Conservation (phyloP, 2,329 filamentous ascomycete genomes). For the Phaeosphaeriaceae sp. region DNA sequence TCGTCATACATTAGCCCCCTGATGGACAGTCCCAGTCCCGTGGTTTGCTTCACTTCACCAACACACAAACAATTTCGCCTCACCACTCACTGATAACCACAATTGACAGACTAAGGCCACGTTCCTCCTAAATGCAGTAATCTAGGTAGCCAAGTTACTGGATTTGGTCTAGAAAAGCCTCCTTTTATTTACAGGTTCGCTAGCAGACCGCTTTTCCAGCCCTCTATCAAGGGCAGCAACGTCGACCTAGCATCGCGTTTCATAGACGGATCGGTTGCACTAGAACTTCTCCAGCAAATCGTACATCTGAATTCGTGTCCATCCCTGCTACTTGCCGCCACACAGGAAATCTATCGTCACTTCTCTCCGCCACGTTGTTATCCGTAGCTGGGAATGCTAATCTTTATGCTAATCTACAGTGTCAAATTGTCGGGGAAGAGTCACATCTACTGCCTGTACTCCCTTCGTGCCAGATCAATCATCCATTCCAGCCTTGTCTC, state of each 20-base stretch:
- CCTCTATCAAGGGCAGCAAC: conserved; percentile 17
- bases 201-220: conserved; percentile 39
- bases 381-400: conserved; percentile 26
- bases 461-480: conserved; percentile 25
- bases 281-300: conserved; percentile 23
- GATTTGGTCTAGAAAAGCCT: background rate
- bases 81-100: conserved; percentile 4
- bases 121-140: background rate
- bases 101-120: background rate
- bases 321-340: conserved; percentile 25
- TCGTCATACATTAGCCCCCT: conserved; percentile 1
- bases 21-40: conserved; percentile 4
- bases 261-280: conserved; percentile 16
- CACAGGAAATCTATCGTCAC: conserved; percentile 21
- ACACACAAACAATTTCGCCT: conserved; percentile 22
- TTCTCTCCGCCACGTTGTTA: conserved; percentile 38
- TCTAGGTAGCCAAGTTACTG: background rate
- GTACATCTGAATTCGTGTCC: conserved; percentile 2
- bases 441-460: conserved; percentile 24
- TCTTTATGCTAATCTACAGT: conserved; percentile 14
- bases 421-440: conserved; percentile 17
- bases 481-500: conserved; percentile 33
- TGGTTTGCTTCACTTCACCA: conserved; percentile 30
- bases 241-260: conserved; percentile 14
- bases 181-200: conserved; percentile 7